Percentiles rank a stretch among this genome's conserved stretches.
Evolutionary conservation across 495 filamentous ascomycete genomes (phyloP).

Genomic region (Podospora tetraspora): DNA sequence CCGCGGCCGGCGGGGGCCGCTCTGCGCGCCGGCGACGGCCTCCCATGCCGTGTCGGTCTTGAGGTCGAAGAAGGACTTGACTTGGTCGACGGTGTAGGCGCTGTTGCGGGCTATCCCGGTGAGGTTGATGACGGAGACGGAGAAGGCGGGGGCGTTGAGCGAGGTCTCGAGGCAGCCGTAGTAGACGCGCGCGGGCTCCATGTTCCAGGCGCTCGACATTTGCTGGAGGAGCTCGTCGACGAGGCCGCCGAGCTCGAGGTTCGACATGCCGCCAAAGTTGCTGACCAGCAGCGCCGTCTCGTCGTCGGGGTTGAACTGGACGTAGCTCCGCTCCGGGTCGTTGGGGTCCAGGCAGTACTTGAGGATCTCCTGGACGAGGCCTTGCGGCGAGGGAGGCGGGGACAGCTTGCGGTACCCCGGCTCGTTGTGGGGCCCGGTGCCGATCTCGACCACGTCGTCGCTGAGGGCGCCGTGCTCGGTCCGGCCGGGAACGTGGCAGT

Average conservation of each 20-base stretch:
- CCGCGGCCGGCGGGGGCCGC: constrained; percentile 26
- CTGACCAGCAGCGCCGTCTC: constrained; percentile 54
- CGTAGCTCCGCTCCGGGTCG: constrained; percentile 53
- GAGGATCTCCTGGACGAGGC: constrained; percentile 50
- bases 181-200: constrained; percentile 38
- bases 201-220: constrained; percentile 39
- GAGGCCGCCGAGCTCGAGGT: constrained; percentile 55
- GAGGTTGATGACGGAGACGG: constrained; percentile 54
- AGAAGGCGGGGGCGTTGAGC: constrained; percentile 58
- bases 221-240: constrained; percentile 49
- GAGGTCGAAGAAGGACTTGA: constrained; percentile 50
- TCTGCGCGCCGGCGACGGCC: constrained; percentile 38
- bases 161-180: constrained; percentile 53
- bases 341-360: constrained; percentile 50
- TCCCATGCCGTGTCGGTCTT: constrained; percentile 52
- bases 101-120: constrained; percentile 42
- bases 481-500: constrained; percentile 59
- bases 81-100: constrained; percentile 39
- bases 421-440: constrained; percentile 61
- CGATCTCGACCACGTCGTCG: constrained; percentile 49
- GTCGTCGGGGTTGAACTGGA: constrained; percentile 49
- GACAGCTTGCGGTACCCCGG: constrained; percentile 52
- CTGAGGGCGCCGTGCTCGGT: constrained; percentile 48
- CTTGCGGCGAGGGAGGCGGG: constrained; percentile 49
- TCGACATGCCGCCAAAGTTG: constrained; percentile 60